A percentile compares a stretch with the other conserved stretches of the same genome.
Conservation (phyloP, 768 basidiomycete genomes). For the Stropharia rugosoannulata region DNA sequence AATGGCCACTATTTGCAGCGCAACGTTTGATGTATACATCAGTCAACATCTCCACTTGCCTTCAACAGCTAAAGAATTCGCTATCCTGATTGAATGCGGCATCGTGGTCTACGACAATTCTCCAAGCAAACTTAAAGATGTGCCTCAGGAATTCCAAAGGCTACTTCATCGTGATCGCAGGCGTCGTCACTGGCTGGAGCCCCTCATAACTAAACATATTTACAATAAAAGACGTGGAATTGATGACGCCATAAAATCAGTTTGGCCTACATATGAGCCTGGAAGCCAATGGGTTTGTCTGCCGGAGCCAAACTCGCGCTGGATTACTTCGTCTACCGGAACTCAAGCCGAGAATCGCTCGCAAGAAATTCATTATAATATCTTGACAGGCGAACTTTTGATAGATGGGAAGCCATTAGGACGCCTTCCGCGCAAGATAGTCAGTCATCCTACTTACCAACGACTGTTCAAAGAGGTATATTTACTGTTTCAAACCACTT, state of each 20-base stretch:
- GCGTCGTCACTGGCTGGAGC: slow-evolving; percentile 28
- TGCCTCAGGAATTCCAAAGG: slow-evolving; percentile 11
- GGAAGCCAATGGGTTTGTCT: slow-evolving; percentile 10
- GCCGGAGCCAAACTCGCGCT: slow-evolving; percentile 13
- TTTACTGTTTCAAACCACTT: not conserved
- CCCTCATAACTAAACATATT: slow-evolving; percentile 14
- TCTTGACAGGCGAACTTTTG: slow-evolving; percentile 39
- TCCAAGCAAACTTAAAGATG: slow-evolving; percentile 12
- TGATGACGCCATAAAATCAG: slow-evolving; percentile 23
- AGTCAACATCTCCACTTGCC: slow-evolving; percentile 18
- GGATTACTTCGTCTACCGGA: slow-evolving; percentile 24
- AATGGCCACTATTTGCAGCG: slow-evolving; percentile 37
- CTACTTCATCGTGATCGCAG: slow-evolving; percentile 30
- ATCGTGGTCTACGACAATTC: slow-evolving; percentile 31
- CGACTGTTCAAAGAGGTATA: slow-evolving; percentile 36
- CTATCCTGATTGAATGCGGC: slow-evolving; percentile 29
- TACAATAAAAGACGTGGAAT: slow-evolving; percentile 18
- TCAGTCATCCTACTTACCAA: slow-evolving; percentile 28
- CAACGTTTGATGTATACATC: slow-evolving; percentile 35
- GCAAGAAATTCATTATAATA: slow-evolving; percentile 36
- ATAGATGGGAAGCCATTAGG: slow-evolving; percentile 40
- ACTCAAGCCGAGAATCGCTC: slow-evolving; percentile 4
- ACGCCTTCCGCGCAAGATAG: slow-evolving; percentile 33
- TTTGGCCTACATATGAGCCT: slow-evolving; percentile 30
- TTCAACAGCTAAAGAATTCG: slow-evolving; percentile 20